Percentiles rank a stretch among this genome's conserved stretches.
These are phyloP conservation scores for Cucumis cinereus DNA, from an alignment of 306 rosid species.

Conservation along the genomic window DNA sequence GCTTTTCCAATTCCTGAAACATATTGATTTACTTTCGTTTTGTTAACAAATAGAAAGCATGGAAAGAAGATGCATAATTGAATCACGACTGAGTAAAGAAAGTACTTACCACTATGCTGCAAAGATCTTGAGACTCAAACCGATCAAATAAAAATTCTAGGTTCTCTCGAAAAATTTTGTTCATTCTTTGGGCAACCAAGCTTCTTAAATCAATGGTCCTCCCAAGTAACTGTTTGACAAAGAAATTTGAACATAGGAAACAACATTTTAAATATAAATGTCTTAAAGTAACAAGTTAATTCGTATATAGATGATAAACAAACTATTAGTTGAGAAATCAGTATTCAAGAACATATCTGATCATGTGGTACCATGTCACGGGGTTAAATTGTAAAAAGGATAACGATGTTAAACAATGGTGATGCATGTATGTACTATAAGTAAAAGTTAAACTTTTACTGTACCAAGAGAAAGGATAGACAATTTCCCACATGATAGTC, in stretches of 20 bases:
- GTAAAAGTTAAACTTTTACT: neutral
- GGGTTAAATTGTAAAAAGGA: neutral
- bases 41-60: conserved; percentile 9
- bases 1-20: conserved; percentile 81
- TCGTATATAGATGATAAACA: neutral
- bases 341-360: neutral
- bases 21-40: conserved; percentile 15
- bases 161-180: conserved; percentile 79
- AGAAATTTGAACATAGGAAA: conserved; percentile 10
- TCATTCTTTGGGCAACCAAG: conserved; percentile 71
- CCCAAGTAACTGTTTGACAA: conserved; percentile 69
- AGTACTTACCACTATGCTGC: conserved; percentile 73
- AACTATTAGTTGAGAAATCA: neutral
- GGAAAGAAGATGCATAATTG: conserved; percentile 1
- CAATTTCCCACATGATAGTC: neutral
- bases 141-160: conserved; percentile 93
- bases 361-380: neutral
- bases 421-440: neutral
- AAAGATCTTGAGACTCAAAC: conserved; percentile 95
- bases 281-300: neutral
- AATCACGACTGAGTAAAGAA: conserved; percentile 16
- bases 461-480: neutral
- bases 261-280: neutral
- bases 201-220: conserved; percentile 84
- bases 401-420: neutral